phyloP scores from a whole-genome alignment of 768 basidiomycete species.

The Trametes cubensis region DNA sequence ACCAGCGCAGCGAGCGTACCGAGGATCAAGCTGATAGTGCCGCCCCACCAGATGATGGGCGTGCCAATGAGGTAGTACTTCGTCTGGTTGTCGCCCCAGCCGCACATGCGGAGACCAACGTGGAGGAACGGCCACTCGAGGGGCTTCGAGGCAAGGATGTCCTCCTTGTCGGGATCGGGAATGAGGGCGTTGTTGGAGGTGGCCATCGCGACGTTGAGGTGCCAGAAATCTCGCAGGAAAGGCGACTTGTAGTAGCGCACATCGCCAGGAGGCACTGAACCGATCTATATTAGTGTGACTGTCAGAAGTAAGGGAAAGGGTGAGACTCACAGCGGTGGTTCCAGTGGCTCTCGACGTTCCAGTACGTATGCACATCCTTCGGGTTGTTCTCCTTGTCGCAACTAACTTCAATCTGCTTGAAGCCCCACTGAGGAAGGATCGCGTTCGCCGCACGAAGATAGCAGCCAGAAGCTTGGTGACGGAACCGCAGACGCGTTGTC shows the following conservation, averaged over 20 bases:
- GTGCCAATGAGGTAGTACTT: constrained; percentile 96
- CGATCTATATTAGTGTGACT: background rate
- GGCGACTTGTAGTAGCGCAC: constrained; percentile 85
- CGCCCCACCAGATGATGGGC: constrained; percentile 92
- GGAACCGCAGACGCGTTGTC: constrained; percentile 87
- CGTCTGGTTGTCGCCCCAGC: constrained; percentile 83
- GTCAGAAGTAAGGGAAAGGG: background rate
- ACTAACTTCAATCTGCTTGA: constrained; percentile 97
- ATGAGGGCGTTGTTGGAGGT: constrained; percentile 98
- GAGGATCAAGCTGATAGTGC: constrained; percentile 64
- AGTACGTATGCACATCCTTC: constrained; percentile 83
- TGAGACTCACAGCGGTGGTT: constrained; percentile 82
- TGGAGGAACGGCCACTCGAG: constrained; percentile 93
- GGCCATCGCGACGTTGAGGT: constrained; percentile 99
- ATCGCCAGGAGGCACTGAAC: constrained; percentile 78
- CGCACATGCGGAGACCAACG: constrained; percentile 94
- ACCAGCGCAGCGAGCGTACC: constrained; percentile 55
- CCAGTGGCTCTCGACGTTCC: constrained; percentile 99
- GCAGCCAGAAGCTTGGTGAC: constrained; percentile 76
- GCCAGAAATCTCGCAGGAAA: constrained; percentile 97
- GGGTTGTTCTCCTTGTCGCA: constrained; percentile 89
- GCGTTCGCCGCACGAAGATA: constrained; percentile 90
- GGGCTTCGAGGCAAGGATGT: constrained; percentile 92
- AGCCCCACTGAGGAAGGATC: constrained; percentile 95
- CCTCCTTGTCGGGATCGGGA: constrained; percentile 98